phyloP scores from a whole-genome alignment of 805 yeast species.

The Saturnispora mendoncae region DNA sequence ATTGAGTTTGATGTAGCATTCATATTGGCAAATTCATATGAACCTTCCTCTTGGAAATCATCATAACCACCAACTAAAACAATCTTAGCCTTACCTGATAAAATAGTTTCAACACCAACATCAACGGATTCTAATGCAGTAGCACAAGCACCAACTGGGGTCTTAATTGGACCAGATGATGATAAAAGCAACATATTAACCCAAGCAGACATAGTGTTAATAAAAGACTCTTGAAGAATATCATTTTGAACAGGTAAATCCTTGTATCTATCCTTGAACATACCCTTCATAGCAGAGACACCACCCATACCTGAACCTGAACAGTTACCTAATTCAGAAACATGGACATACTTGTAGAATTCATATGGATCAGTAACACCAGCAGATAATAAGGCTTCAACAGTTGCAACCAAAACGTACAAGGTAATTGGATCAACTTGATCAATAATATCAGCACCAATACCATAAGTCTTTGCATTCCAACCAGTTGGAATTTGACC shows the following conservation, averaged over 20 bases:
- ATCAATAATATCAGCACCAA: slow-evolving; percentile 79
- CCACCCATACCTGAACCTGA: slow-evolving; percentile 99
- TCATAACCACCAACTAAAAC: slow-evolving; percentile 98
- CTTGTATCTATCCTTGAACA: slow-evolving; percentile 90
- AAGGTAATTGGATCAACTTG: slow-evolving; percentile 97
- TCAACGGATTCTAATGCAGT: slow-evolving; percentile 98
- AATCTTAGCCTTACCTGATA: slow-evolving; percentile 90
- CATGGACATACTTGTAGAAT: slow-evolving; percentile 96
- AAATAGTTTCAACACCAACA: slow-evolving; percentile 87
- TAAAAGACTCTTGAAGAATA: slow-evolving; percentile 94
- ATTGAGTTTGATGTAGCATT: slow-evolving; percentile 90
- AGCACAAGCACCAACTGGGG: slow-evolving; percentile 99
- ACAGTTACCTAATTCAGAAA: slow-evolving; percentile 98
- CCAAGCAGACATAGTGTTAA: slow-evolving; percentile 99
- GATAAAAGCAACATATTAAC: slow-evolving; percentile 95
- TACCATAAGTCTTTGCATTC: slow-evolving; percentile 93
- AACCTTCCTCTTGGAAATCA: slow-evolving; percentile 99
- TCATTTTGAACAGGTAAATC: slow-evolving; percentile 96
- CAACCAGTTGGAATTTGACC: slow-evolving; percentile 99
- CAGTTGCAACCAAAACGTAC: slow-evolving; percentile 86
- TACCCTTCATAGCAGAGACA: slow-evolving; percentile 91
- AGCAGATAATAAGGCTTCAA: slow-evolving; percentile 85
- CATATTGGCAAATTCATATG: slow-evolving; percentile 97
- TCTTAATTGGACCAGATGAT: slow-evolving; percentile 97
- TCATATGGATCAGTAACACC: slow-evolving; percentile 99